phyloP scores from a whole-genome alignment of 148 eudicot species.

The Persicaria maculosa region DNA sequence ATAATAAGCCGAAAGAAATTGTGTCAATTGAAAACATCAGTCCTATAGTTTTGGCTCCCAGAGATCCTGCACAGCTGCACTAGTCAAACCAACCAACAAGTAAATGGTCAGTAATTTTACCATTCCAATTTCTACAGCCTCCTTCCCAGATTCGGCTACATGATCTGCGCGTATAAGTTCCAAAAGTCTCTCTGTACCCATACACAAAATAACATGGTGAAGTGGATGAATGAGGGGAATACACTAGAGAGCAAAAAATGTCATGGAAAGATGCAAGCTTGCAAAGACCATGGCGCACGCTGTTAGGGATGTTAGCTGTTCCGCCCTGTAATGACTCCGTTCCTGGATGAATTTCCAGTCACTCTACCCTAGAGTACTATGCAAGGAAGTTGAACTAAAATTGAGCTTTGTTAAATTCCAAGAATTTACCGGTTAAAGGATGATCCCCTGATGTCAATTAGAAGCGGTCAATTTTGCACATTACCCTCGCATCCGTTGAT shows the following conservation, averaged over 20 bases:
- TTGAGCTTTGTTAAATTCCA: conserved; percentile 1
- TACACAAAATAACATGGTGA: background rate
- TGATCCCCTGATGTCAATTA: background rate
- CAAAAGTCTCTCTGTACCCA: background rate
- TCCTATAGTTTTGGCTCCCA: background rate
- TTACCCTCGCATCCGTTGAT: conserved; percentile 19
- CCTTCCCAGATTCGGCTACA: background rate
- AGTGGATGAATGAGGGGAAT: background rate
- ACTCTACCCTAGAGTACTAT: conserved; percentile 1
- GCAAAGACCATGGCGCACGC: background rate
- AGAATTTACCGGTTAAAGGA: background rate
- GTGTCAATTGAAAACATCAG: background rate
- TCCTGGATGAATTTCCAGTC: conserved; percentile 1
- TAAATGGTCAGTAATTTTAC: conserved; percentile 5
- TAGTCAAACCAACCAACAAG: background rate
- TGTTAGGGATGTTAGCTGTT: background rate
- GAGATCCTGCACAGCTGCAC: background rate
- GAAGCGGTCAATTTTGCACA: background rate
- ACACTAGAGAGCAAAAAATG: background rate
- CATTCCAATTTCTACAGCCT: background rate
- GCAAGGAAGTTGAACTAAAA: conserved; percentile 2
- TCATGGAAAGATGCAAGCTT: background rate
- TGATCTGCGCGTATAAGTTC: too few relatives aligned
- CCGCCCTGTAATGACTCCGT: background rate
- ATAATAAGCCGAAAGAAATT: background rate